A percentile compares a stretch with the other conserved stretches of the same genome.
Evolutionary conservation across 139 green algal species (phyloP).

Genomic region (Coelastrella sp.): DNA sequence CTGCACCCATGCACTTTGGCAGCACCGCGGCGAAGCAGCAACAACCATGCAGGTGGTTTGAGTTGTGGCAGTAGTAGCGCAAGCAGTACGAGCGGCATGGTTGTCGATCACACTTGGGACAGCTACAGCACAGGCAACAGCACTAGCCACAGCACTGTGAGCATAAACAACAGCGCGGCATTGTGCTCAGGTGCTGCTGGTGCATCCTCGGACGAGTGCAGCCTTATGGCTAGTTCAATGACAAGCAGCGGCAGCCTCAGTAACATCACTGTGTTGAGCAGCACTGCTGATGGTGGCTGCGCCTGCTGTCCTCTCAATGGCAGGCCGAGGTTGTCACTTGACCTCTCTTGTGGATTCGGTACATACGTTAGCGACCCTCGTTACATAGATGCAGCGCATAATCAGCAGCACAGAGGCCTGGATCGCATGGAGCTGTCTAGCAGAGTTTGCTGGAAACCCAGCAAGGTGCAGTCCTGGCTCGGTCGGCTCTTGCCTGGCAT

Average conservation of each 20-base stretch:
- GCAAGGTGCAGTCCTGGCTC: conserved; percentile 18
- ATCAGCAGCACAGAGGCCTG: background rate
- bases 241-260: conserved; percentile 31
- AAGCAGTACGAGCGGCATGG: conserved; percentile 19
- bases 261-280: background rate
- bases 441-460: conserved; percentile 9
- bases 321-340: conserved; percentile 16
- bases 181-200: conserved; percentile 31
- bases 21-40: conserved; percentile 11
- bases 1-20: conserved; percentile 42
- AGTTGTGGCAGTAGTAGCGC: conserved; percentile 10
- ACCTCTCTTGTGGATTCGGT: conserved; percentile 33
- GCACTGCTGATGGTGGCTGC: background rate
- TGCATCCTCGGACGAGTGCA: background rate
- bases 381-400: background rate
- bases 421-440: conserved; percentile 24
- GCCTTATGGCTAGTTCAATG: background rate
- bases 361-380: conserved; percentile 42
- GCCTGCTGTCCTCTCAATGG: background rate
- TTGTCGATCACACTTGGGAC: conserved; percentile 5
- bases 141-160: conserved; percentile 25
- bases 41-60: no score
- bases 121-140: conserved; percentile 34
- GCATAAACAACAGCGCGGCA: conserved; percentile 12
- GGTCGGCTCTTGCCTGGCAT: conserved; percentile 32